Conservation (phyloP, 75 land plant genomes). For the Gnetum montanum region DNA sequence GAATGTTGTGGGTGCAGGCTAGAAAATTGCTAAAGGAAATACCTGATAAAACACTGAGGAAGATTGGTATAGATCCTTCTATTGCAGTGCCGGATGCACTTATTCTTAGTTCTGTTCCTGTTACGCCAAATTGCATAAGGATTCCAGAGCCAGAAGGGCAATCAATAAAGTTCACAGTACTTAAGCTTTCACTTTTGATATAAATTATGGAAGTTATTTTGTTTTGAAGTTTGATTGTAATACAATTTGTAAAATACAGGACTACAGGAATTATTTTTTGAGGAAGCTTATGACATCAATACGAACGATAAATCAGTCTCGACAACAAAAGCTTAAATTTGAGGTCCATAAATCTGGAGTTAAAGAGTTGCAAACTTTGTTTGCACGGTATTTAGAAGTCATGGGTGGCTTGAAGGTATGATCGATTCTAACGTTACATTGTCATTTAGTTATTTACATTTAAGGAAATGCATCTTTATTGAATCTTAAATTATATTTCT, state of each 20-base stretch:
- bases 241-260: slow-evolving; percentile 20
- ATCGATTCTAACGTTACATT: not conserved
- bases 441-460: not conserved
- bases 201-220: not conserved
- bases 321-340: slow-evolving; percentile 41
- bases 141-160: slow-evolving; percentile 56
- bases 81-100: slow-evolving; percentile 64
- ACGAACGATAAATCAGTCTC: slow-evolving; percentile 41
- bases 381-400: slow-evolving; percentile 57
- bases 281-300: slow-evolving; percentile 46
- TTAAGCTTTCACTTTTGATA: slow-evolving; percentile 7
- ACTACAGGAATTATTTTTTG: slow-evolving; percentile 32
- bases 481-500: not conserved
- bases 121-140: slow-evolving; percentile 80
- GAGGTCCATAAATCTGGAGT: slow-evolving; percentile 50
- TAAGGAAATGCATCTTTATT: not conserved
- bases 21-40: slow-evolving; percentile 40
- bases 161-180: slow-evolving; percentile 37
- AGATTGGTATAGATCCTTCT: slow-evolving; percentile 28
- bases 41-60: slow-evolving; percentile 38
- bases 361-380: slow-evolving; percentile 43
- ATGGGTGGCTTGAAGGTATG: slow-evolving; percentile 60
- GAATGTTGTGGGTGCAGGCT: slow-evolving; percentile 16
- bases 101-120: slow-evolving; percentile 47
- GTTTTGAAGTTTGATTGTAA: not conserved